Evolutionary conservation across 768 basidiomycete species (phyloP).

Genomic region (Suillus ampliporus): DNA sequence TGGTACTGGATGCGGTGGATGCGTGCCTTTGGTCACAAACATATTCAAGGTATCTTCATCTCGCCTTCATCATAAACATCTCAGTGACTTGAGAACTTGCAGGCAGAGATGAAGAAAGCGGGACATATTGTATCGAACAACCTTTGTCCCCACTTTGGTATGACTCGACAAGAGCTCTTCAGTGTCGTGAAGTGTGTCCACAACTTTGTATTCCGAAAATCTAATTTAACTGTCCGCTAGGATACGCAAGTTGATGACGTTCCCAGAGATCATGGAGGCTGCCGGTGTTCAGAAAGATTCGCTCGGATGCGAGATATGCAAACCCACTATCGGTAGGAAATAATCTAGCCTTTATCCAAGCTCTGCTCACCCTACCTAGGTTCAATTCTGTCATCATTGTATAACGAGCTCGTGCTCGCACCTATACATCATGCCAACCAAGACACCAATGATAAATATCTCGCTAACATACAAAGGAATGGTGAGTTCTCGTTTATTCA

Average conservation of each 20-base stretch:
- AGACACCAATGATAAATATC: conserved; percentile 71
- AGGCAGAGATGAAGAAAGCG: conserved; percentile 70
- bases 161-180: conserved; percentile 71
- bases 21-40: conserved; percentile 58
- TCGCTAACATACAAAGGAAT: conserved; percentile 76
- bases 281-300: conserved; percentile 53
- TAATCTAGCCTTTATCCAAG: neutral
- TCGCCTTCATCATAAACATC: neutral
- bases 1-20: conserved; percentile 77
- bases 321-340: conserved; percentile 60
- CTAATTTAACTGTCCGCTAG: conserved; percentile 29
- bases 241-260: conserved; percentile 64
- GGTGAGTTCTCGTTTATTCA: conserved; percentile 35
- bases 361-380: conserved; percentile 19
- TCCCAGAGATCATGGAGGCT: conserved; percentile 55
- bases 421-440: conserved; percentile 70
- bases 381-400: conserved; percentile 52
- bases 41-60: conserved; percentile 40
- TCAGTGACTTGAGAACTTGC: conserved; percentile 27
- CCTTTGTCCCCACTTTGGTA: conserved; percentile 69
- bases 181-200: conserved; percentile 53
- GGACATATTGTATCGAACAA: conserved; percentile 63
- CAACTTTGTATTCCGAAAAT: neutral
- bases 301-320: conserved; percentile 76
- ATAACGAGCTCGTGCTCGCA: conserved; percentile 70